Base-by-base conservation (phyloP, 1,284 basidiomycete genomes). In the Trametes pubescens region DNA sequence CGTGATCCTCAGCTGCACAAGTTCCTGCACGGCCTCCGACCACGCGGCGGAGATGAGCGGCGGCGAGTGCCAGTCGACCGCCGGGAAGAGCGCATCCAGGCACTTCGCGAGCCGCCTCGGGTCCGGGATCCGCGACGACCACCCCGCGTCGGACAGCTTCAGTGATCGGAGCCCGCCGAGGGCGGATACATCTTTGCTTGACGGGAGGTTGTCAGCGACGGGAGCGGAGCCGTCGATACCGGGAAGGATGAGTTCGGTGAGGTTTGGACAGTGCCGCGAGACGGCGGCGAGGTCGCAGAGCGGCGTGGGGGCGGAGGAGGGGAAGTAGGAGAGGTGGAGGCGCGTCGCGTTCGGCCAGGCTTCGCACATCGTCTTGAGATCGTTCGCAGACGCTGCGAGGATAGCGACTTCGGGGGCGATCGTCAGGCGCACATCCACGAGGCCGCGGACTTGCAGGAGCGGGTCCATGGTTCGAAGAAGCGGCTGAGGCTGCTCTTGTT, bases 271-370 rank as follows among this genome's bases (percentile, higher is more conserved):
- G 8, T 35, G 62, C 10, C 54, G 59, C 4, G 59, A 49, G 22
- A 64, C 40, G 14, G 16, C 35, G 7, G 54, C 53, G 51, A 68
- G 51, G 52, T 64, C 67, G 38, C 47, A 16, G 14, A 68, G 21
- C 0, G 62, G 48, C 10, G 62, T 57, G 22, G 35, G 44, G 18
- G 57, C 44, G 10, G 48, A 16, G 8, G 53, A n/a, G 14, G 61
- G 26, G 34, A 29, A 8, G 54, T 60, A 64, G n/a, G 46, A 32
- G 13, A 66, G 59, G 26, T 66, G 62, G 14, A 68, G 57, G 9
- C 48, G 34, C 10, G 64, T 61, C 11, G 57, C 62, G 4, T 57
- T 48, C 3, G 64, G 67, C 67, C 67, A 68, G 26, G 67, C 62
- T 14, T 64, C 60, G 8, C 60, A 59, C 64, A 64, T 62, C 47